Base-by-base conservation (phyloP, 2,329 filamentous ascomycete genomes). In the Claviceps maximensis region DNA sequence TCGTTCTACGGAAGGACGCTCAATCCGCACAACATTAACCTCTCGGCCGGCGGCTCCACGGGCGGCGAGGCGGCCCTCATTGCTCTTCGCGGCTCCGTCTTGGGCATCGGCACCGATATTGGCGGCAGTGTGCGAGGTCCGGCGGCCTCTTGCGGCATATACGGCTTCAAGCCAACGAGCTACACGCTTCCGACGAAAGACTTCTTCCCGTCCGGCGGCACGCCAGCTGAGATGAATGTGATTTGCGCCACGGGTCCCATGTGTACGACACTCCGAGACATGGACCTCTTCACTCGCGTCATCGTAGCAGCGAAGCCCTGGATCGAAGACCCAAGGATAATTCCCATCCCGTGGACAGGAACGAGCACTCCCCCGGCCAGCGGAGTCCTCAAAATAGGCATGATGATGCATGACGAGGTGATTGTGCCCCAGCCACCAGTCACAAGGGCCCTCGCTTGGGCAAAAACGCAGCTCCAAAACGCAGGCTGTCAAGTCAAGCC, bases 41-140 rank as follows among this genome's bases (percentile, higher is more conserved):
- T 83, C 33, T 83, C 33, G 80, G 78, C 0, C 74, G 84, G 84
- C 5, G 84, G 85, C 2, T 80, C 76, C 10, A 80, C 78, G 0
- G 84, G 84, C 12, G 84, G 84, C 0, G 70, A 73, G 52, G 66
- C 63, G 1, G 70, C 72, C 0, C 57, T 74, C 0, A 45, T 74
- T 2, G 70, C 67, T 1, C 62, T 73, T 38, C 62, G 70, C 3
- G 72, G 72, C 19, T 71, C 69, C 21, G 56, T 70, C 2, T 40
- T 74, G 4, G 67, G 71, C 0, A 58, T 74, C 33, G 72, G 72
- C 4, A 66, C 69, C 36, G 71, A 74, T 45, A 69, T 74, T 29
- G 71, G 66, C 1, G 70, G 71, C 9, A 71, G 69, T 42, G 64
- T 71, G 21, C 64, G 69, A 1, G 65, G 64, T 1, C 70, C 70